phyloP scores from a whole-genome alignment of 2,329 filamentous ascomycete species.

The Cordyceps cateniannulata region DNA sequence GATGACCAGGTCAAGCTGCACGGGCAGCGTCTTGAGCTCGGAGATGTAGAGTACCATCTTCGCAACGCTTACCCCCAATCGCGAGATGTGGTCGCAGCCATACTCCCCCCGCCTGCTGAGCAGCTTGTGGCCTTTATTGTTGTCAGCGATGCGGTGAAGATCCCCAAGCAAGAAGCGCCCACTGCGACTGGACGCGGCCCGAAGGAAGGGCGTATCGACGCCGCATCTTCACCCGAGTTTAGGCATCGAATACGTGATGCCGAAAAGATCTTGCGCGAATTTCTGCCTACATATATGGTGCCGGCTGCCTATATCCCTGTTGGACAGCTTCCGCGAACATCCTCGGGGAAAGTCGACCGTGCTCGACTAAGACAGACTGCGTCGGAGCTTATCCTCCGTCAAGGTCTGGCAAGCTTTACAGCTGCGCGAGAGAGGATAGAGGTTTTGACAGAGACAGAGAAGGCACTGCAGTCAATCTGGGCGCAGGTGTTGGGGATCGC shows the following conservation, averaged over 20 bases:
- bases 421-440: not conserved
- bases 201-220: not conserved
- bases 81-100: not conserved
- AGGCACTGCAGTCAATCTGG: not conserved
- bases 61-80: not conserved
- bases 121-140: not conserved
- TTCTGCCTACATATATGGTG: not conserved
- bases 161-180: not conserved
- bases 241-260: not conserved
- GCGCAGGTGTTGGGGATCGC: not conserved
- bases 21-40: constrained; percentile 46
- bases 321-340: not conserved
- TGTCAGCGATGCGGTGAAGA: too few species aligned
- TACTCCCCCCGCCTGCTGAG: not conserved
- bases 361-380: not conserved
- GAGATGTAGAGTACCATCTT: constrained; percentile 17
- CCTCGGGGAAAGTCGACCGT: not conserved
- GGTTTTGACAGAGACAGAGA: not conserved
- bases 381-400: not conserved
- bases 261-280: not conserved
- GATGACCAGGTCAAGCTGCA: constrained; percentile 50
- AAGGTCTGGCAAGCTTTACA: not conserved
- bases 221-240: not conserved
- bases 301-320: not conserved
- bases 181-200: not conserved